A percentile compares a stretch with the other conserved stretches of the same genome.
These are phyloP conservation scores for Lentithecium fluviatile DNA, from an alignment of 495 filamentous ascomycete genomes.

Conservation along the genomic window DNA sequence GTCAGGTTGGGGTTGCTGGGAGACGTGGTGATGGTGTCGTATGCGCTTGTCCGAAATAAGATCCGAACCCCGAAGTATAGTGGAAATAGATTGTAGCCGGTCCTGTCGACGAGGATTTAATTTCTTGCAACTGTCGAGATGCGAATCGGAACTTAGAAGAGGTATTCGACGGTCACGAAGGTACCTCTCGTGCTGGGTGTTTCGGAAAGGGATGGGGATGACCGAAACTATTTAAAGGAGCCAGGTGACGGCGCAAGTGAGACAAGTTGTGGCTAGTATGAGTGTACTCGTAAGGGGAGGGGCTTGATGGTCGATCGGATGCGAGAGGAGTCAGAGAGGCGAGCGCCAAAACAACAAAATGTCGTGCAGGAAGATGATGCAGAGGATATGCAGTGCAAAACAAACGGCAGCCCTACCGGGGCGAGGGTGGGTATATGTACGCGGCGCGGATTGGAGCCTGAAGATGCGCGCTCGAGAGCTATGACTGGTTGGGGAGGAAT, in stretches of 20 bases:
- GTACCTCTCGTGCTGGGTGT: slow-evolving; percentile 5
- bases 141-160: not conserved
- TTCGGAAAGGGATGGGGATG: not conserved
- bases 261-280: slow-evolving; percentile 23
- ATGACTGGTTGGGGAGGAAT: slow-evolving; percentile 20
- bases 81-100: slow-evolving; percentile 1
- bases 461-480: slow-evolving; percentile 16
- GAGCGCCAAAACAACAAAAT: slow-evolving; percentile 17
- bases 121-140: not conserved
- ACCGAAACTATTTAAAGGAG: slow-evolving; percentile 17
- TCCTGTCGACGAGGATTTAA: not conserved
- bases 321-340: slow-evolving; percentile 16
- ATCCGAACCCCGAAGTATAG: slow-evolving; percentile 32
- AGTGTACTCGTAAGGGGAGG: slow-evolving; percentile 5
- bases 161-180: slow-evolving; percentile 3
- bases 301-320: not conserved
- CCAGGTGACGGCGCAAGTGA: slow-evolving; percentile 33
- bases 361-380: slow-evolving; percentile 30
- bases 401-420: slow-evolving; percentile 26
- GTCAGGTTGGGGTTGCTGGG: slow-evolving; percentile 4
- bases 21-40: not conserved
- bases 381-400: slow-evolving; percentile 26
- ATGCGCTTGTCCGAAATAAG: slow-evolving; percentile 17
- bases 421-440: slow-evolving; percentile 21
- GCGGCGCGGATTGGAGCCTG: slow-evolving; percentile 31